Percentiles rank a stretch among this genome's conserved stretches.
These are phyloP conservation scores for Syzygium oleosum DNA, from an alignment of 345 rosid genomes.

Conservation along the genomic window DNA sequence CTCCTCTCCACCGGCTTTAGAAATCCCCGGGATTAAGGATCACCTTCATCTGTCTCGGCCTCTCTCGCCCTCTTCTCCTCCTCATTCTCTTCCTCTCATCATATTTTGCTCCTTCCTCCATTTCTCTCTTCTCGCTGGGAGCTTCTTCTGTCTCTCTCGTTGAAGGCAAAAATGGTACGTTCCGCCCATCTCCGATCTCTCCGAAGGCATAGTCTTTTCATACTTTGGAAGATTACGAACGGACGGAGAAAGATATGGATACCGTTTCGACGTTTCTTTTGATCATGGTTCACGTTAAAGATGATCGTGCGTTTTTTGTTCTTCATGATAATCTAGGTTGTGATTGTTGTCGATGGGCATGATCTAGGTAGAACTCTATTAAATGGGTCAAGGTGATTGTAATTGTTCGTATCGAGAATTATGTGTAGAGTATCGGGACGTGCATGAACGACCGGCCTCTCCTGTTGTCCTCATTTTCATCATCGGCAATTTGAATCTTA, in stretches of 20 bases:
- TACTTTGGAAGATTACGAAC: not conserved
- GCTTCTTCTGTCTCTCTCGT: conserved; percentile 7
- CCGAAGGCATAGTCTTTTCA: not conserved
- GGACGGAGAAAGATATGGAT: not conserved
- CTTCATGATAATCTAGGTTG: not conserved
- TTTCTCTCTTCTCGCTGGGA: not conserved
- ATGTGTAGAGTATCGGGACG: not conserved
- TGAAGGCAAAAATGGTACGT: conserved; percentile 47
- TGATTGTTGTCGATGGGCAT: not conserved
- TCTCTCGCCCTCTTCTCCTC: conserved; percentile 22
- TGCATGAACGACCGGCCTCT: not conserved
- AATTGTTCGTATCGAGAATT: not conserved
- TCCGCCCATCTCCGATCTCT: not conserved
- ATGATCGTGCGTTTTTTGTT: not conserved
- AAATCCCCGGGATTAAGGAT: conserved; percentile 44
- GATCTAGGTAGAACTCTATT: not conserved
- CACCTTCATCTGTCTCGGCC: conserved; percentile 16
- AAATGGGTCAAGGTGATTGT: not conserved
- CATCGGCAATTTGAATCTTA: not conserved
- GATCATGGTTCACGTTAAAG: not conserved
- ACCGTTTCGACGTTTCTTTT: not conserved
- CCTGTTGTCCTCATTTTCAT: not conserved
- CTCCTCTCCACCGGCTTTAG: conserved; percentile 21
- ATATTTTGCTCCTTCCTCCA: not conserved
- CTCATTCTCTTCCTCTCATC: conserved; percentile 7